phyloP scores from a whole-genome alignment of 1,284 basidiomycete species.

The Peniophora sp. region DNA sequence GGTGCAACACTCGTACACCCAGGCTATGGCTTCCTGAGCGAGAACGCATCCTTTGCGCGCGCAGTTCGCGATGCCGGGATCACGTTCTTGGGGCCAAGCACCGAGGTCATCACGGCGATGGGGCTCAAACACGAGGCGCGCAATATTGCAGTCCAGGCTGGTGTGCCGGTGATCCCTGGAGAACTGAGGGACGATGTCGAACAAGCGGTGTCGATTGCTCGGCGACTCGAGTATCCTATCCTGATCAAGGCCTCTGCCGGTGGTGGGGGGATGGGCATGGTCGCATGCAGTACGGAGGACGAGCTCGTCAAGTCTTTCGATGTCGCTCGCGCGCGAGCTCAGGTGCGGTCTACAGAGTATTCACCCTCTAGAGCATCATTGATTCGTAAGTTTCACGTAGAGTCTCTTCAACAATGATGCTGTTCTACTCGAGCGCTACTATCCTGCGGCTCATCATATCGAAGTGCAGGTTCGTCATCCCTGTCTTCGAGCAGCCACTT shows the following conservation, averaged over 20 bases:
- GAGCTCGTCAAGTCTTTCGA: slow-evolving; percentile 33
- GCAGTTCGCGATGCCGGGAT: slow-evolving; percentile 42
- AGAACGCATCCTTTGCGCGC: slow-evolving; percentile 52
- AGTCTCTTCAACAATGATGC: slow-evolving; percentile 45
- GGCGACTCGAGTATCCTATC: slow-evolving; percentile 47
- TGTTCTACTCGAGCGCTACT: slow-evolving; percentile 59
- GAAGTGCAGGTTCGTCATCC: slow-evolving; percentile 49
- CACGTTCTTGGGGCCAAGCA: slow-evolving; percentile 53
- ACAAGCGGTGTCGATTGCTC: slow-evolving; percentile 35
- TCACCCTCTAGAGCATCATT: slow-evolving; percentile 1
- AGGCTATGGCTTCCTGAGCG: slow-evolving; percentile 64
- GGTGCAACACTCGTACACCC: slow-evolving; percentile 53
- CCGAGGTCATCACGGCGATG: slow-evolving; percentile 45
- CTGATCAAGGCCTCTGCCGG: slow-evolving; percentile 68
- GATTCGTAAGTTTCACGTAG: slow-evolving; percentile 19
- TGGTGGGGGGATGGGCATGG: slow-evolving; percentile 68
- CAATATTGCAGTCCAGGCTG: slow-evolving; percentile 37
- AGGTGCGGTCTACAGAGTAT: slow-evolving; percentile 24
- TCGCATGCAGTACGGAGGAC: slow-evolving; percentile 39
- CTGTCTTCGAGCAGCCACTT: not conserved
- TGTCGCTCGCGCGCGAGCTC: slow-evolving; percentile 33
- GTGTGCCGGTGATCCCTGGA: slow-evolving; percentile 51
- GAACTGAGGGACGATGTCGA: slow-evolving; percentile 25
- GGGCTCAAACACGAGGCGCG: slow-evolving; percentile 60
- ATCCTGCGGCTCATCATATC: slow-evolving; percentile 48